Conservation (phyloP, 768 basidiomycete genomes). For the Auricularia cornea region DNA sequence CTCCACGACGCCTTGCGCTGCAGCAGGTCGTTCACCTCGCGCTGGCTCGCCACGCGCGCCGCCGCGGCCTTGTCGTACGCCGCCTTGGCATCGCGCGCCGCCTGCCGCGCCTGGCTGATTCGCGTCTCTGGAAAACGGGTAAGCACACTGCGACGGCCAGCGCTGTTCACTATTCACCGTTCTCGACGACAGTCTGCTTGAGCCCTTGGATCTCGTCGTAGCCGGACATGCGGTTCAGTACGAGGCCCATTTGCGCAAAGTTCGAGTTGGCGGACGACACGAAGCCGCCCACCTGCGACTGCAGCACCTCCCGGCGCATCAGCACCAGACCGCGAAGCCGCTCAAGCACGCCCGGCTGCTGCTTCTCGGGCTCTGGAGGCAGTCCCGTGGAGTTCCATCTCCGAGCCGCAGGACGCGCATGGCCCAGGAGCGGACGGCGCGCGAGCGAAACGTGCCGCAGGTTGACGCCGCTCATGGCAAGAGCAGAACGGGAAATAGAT, state of each 20-base stretch:
- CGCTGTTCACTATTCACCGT: slow-evolving; percentile 48
- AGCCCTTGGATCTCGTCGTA: slow-evolving; percentile 84
- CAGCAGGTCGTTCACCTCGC: slow-evolving; percentile 91
- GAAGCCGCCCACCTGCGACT: not conserved
- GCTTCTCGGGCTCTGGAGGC: too few species aligned
- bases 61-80: slow-evolving; percentile 73
- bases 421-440: too few species aligned
- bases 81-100: slow-evolving; percentile 63
- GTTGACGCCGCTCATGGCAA: too few species aligned
- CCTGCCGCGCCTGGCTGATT: slow-evolving; percentile 58
- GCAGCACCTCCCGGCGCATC: slow-evolving; percentile 49
- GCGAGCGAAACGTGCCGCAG: too few species aligned
- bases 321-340: slow-evolving; percentile 29
- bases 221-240: slow-evolving; percentile 82
- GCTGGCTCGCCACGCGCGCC: slow-evolving; percentile 75
- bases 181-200: slow-evolving; percentile 66
- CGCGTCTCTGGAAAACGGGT: slow-evolving; percentile 52
- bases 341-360: not conserved
- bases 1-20: slow-evolving; percentile 92
- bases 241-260: slow-evolving; percentile 65
- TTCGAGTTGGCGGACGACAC: slow-evolving; percentile 20
- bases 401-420: too few species aligned
- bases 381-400: too few species aligned
- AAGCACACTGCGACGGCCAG: slow-evolving; percentile 6
- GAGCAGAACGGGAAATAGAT: too few species aligned